A percentile compares a stretch with the other conserved stretches of the same genome.
Conservation (phyloP, 148 eudicot genomes). For the Nyssa sinensis region DNA sequence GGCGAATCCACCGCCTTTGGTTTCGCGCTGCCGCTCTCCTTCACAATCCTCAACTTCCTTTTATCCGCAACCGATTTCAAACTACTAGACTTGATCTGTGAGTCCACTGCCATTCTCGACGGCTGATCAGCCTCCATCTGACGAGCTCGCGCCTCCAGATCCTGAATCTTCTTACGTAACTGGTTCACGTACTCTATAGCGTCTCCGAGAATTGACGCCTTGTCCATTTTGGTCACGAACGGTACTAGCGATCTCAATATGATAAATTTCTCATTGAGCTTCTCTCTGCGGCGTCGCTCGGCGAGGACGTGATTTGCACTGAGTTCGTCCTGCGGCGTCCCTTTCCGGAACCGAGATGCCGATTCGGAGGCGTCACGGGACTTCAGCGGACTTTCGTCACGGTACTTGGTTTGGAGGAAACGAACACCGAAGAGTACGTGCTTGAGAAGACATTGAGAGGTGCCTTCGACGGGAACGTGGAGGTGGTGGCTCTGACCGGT, state of each 20-base stretch:
- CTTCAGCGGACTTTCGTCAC: slow-evolving; percentile 20
- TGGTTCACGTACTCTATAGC: slow-evolving; percentile 91
- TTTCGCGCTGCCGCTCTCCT: slow-evolving; percentile 26
- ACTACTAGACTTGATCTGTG: neutral
- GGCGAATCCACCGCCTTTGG: slow-evolving; percentile 27
- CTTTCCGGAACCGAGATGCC: slow-evolving; percentile 29
- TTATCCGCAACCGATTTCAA: slow-evolving; percentile 23
- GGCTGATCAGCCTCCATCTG: slow-evolving; percentile 34
- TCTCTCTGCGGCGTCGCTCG: slow-evolving; percentile 82
- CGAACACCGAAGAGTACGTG: slow-evolving; percentile 75
- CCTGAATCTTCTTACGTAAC: slow-evolving; percentile 55
- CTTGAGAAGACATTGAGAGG: slow-evolving; percentile 75
- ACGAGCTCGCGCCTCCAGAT: slow-evolving; percentile 44
- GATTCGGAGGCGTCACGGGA: slow-evolving; percentile 11
- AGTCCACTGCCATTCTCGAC: neutral
- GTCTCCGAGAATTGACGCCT: slow-evolving; percentile 90
- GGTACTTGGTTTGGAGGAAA: slow-evolving; percentile 47
- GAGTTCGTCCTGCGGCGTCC: slow-evolving; percentile 54
- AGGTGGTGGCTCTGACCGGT: slow-evolving; percentile 24
- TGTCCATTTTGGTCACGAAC: slow-evolving; percentile 90
- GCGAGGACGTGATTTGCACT: slow-evolving; percentile 80
- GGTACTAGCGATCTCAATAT: slow-evolving; percentile 72
- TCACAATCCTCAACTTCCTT: slow-evolving; percentile 48
- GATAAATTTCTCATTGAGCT: slow-evolving; percentile 76
- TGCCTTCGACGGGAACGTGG: slow-evolving; percentile 20